phyloP scores from a whole-genome alignment of 495 filamentous ascomycete species.

The Penicillium alfredii region DNA sequence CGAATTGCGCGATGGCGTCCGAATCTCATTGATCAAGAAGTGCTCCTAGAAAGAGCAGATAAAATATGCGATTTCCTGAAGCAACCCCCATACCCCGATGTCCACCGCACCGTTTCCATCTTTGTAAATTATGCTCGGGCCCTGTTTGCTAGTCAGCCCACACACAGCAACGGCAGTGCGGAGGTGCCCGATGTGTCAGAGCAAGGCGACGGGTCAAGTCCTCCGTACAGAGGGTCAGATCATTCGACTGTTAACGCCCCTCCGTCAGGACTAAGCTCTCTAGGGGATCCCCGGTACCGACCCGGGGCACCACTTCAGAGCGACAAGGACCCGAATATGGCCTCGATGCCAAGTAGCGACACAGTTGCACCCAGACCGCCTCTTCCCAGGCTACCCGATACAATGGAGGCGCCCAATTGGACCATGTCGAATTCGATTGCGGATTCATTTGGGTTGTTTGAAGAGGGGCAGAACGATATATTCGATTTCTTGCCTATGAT shows the following conservation, averaged over 20 bases:
- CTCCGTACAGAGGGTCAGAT: slow-evolving; percentile 15
- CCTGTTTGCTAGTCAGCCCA: slow-evolving; percentile 29
- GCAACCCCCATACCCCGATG: slow-evolving; percentile 39
- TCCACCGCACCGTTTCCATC: slow-evolving; percentile 40
- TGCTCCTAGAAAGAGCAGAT: slow-evolving; percentile 34
- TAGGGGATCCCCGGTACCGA: slow-evolving; percentile 22
- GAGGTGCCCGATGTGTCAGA: slow-evolving; percentile 16
- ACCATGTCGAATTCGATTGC: slow-evolving; percentile 38
- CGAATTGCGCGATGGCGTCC: slow-evolving; percentile 39
- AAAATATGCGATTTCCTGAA: slow-evolving; percentile 37
- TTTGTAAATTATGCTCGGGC: slow-evolving; percentile 40
- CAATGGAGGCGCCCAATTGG: slow-evolving; percentile 40
- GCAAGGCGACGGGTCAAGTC: slow-evolving; percentile 10
- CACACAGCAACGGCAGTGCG: slow-evolving; percentile 15
- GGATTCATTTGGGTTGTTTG: slow-evolving; percentile 42
- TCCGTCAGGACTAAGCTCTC: slow-evolving; percentile 11
- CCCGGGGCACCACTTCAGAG: slow-evolving; percentile 9
- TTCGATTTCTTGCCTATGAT: slow-evolving; percentile 42
- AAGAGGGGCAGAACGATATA: slow-evolving; percentile 40
- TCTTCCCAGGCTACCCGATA: slow-evolving; percentile 26
- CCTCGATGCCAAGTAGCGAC: slow-evolving; percentile 19
- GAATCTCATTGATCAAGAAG: slow-evolving; percentile 30
- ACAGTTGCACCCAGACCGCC: slow-evolving; percentile 23
- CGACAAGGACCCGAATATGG: slow-evolving; percentile 19
- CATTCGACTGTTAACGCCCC: slow-evolving; percentile 17